Evolutionary conservation across 192 early-diverging fungal genomes (phyloP), one percentile per base, ranked within the genome.

Genomic region (Dissophora globulifera): DNA sequence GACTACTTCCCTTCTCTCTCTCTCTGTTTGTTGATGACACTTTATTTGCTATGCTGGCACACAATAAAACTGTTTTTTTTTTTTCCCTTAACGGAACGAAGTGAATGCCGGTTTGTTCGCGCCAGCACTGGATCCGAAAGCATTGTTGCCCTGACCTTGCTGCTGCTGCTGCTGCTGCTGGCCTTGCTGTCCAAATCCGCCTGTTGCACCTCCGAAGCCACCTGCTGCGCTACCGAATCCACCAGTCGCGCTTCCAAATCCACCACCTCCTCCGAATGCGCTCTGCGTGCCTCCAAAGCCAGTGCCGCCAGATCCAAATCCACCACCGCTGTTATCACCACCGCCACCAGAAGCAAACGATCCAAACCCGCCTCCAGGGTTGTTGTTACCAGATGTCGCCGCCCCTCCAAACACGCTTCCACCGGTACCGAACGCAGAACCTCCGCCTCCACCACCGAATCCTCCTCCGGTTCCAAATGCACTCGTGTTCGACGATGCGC

Each of bases 401-500:
- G 26, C 27, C 0, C 32, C 43, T 49, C 65, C 54, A 31, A 30
- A 48, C 3, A 9, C 47, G 17, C 48, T n/a, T n/a, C n/a, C n/a
- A n/a, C n/a, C n/a, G n/a, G n/a, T n/a, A n/a, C 35, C 35, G 13
- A 38, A 38, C 35, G 35, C 41, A n/a, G 40, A 58, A 22, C 65
- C 38, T 19, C 55, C 47, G 20, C 38, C 52, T 10, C 15, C 19
- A 25, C 23, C 58, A 9, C 42, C 43, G 17, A 47, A 42, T 42
- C 56, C 30, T 2, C 56, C 66, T 58, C 67, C 67, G 31, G 33
- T 42, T 58, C 65, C 65, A 41, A 67, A 67, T 58, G 19, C 12
- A 49, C 54, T 47, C 7, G 54, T 41, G 26, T n/a, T n/a, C n/a
- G n/a, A 16, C 1, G 20, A 22, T 41, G 35, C 55, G 17, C 55